Percentiles rank a stretch among this genome's conserved stretches.
phyloP scores from a whole-genome alignment of 768 basidiomycete genomes.

The Leucocoprinus leucothites region DNA sequence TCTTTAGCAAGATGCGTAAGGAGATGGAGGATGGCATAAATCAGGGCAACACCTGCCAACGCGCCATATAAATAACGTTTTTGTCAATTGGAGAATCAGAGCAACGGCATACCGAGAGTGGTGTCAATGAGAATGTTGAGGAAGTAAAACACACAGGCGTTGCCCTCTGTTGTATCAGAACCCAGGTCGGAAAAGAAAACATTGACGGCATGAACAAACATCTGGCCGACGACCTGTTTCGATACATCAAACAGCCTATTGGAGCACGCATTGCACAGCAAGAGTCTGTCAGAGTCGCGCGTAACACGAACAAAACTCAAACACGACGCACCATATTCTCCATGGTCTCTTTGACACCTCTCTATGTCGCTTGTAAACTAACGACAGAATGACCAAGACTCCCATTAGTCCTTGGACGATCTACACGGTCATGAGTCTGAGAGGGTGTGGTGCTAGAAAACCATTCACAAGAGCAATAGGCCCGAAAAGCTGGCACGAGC shows the following conservation, averaged over 20 bases:
- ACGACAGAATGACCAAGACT: conserved; percentile 81
- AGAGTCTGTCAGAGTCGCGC: background rate
- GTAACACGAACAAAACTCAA: background rate
- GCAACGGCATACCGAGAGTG: conserved; percentile 66
- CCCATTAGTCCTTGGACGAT: conserved; percentile 87
- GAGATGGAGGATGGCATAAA: conserved; percentile 70
- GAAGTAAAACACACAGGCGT: conserved; percentile 92
- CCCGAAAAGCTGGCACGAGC: conserved; percentile 50
- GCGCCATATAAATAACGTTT: background rate
- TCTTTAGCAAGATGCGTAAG: conserved; percentile 65
- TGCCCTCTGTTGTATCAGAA: conserved; percentile 64
- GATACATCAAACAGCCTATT: conserved; percentile 87
- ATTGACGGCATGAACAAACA: conserved; percentile 78
- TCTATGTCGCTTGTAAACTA: conserved; percentile 85
- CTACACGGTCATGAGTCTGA: conserved; percentile 47
- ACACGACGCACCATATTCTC: conserved; percentile 76
- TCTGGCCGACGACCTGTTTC: conserved; percentile 86
- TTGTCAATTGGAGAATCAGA: background rate
- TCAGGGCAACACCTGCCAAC: conserved; percentile 79
- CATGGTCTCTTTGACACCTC: conserved; percentile 86
- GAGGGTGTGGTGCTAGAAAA: conserved; percentile 31
- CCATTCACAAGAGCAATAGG: conserved; percentile 45
- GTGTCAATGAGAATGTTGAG: conserved; percentile 92
- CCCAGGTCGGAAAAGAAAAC: conserved; percentile 76
- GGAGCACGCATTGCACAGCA: conserved; percentile 3